Evolutionary conservation across 2,329 filamentous ascomycete genomes (phyloP), one percentile per base, ranked within the genome.

Genomic region (Paramyrothecium sp.): DNA sequence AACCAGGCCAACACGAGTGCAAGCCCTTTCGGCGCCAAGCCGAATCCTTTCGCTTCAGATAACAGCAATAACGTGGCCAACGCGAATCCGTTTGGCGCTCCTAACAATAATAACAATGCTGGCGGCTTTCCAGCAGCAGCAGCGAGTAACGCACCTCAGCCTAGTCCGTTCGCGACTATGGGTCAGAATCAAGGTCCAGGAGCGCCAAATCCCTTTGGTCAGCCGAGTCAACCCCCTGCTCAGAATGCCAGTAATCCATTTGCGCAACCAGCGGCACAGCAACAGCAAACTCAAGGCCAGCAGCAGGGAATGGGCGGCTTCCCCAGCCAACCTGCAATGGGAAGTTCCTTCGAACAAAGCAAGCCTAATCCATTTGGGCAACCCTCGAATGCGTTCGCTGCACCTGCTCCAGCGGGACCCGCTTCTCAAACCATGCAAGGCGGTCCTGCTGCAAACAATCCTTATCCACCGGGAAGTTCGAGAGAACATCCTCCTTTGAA

Each of bases 401-500:
- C 57, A 16, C 53, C 54, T 22, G 64, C 60, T 51, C 47, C 52
- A 41, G 58, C 53, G 52, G 51, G 55, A 12, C 54, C 59, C 23
- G 50, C 59, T 34, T 47, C 17, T 20, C 26, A 5, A 33, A 34
- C 34, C 54, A 62, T 56, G 44, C 54, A 62, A 52, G 56, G 53
- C 2, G 34, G 54, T 20, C 50, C 51, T 19, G 4, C 62, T 30
- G 57, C 61, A 12, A 63, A 58, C 34, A 73, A 67, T 53, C 80
- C 80, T 2, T 82, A 82, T 60, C 71, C 75, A 1, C 77, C 79
- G 1, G 69, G 65, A 7, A 79, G 77, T 63, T 68, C 69, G 12
- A 79, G 71, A 57, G 70, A 78, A 56, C 80, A 82, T 54, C 80
- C 79, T 3, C 61, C 75, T 3, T 59, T 75, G 12, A 72, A 75